These are phyloP conservation scores for Starmerella bombi DNA, from an alignment of 805 yeast species.

Conservation along the genomic window DNA sequence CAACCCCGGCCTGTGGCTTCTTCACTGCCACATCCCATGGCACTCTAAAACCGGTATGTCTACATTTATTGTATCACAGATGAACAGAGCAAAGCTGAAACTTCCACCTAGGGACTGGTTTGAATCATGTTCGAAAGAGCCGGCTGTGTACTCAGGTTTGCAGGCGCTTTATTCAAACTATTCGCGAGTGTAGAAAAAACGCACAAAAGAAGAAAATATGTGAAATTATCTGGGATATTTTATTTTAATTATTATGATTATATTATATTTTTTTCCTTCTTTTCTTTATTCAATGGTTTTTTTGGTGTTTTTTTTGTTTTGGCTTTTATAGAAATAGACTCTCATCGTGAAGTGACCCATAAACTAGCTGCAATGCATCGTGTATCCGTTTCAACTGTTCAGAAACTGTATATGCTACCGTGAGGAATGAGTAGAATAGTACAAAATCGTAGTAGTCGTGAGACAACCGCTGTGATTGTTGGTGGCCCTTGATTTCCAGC, in stretches of 20 bases:
- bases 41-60: slow-evolving; percentile 75
- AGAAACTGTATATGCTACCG: slow-evolving; percentile 56
- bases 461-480: slow-evolving; percentile 1
- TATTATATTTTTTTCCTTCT: too few species aligned
- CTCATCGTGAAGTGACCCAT: slow-evolving; percentile 56
- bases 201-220: too few species aligned
- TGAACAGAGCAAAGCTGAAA: slow-evolving; percentile 16
- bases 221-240: too few species aligned
- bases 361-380: slow-evolving; percentile 40
- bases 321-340: neutral
- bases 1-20: slow-evolving; percentile 89
- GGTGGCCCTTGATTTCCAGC: slow-evolving; percentile 21
- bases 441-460: slow-evolving; percentile 58
- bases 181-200: too few species aligned
- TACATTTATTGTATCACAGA: slow-evolving; percentile 24
- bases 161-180: neutral
- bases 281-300: too few species aligned
- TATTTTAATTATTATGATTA: too few species aligned
- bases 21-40: slow-evolving; percentile 85
- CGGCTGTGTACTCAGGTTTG: neutral
- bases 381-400: slow-evolving; percentile 51
- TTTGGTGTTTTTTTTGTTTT: too few species aligned
- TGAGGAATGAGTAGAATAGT: slow-evolving; percentile 56
- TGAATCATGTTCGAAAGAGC: slow-evolving; percentile 2
- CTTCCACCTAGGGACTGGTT: slow-evolving; percentile 23